Conservation (phyloP, 108 stramenopile genomes). For the Cyclostephanos invisitatus region DNA sequence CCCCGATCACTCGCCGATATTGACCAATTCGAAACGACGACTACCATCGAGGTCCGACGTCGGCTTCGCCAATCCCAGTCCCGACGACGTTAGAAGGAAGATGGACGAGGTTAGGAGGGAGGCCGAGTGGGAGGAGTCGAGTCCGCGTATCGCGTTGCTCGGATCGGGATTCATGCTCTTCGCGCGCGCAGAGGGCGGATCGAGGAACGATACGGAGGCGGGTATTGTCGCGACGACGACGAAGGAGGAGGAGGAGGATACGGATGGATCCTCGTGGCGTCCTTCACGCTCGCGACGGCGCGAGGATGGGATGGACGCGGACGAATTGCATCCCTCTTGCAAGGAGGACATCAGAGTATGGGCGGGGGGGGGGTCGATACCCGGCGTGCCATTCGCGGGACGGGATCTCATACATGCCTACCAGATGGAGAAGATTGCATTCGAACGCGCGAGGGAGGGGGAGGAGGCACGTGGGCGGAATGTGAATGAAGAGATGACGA, state of each 20-base stretch:
- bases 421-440: conserved; percentile 41
- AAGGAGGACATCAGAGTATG: conserved; percentile 26
- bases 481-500: neutral
- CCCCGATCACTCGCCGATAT: conserved; percentile 58
- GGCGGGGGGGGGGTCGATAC: conserved; percentile 53
- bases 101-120: conserved; percentile 72
- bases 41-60: conserved; percentile 81
- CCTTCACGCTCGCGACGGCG: too few species aligned
- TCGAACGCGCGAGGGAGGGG: neutral
- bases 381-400: conserved; percentile 66
- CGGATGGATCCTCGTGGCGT: too few species aligned
- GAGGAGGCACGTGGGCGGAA: neutral
- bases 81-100: conserved; percentile 65
- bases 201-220: too few species aligned
- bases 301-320: neutral
- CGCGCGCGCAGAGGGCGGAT: too few species aligned
- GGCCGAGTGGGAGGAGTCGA: conserved; percentile 84
- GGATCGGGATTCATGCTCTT: conserved; percentile 42
- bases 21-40: conserved; percentile 64
- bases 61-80: conserved; percentile 72
- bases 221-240: too few species aligned
- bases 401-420: conserved; percentile 59
- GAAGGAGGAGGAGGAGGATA: too few species aligned
- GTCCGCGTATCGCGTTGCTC: conserved; percentile 73
- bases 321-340: conserved; percentile 22